Conservation (phyloP, 768 basidiomycete genomes). For the Amanita muscaria region DNA sequence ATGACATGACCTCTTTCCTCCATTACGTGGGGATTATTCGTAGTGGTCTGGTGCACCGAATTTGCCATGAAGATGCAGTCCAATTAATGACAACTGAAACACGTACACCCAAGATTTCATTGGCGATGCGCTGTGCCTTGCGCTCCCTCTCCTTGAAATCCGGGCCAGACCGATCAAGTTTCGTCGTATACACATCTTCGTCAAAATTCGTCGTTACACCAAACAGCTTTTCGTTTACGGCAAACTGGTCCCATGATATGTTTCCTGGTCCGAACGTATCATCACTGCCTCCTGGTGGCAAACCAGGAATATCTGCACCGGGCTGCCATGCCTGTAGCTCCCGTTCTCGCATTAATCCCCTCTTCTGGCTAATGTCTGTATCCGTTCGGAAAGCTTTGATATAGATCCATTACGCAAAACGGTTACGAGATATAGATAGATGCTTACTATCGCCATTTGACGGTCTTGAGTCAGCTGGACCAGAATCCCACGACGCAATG, state of each 20-base stretch:
- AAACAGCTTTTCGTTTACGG: conserved; percentile 86
- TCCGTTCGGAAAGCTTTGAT: conserved; percentile 71
- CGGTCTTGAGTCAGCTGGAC: conserved; percentile 61
- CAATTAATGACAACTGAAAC: conserved; percentile 1
- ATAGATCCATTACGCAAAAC: neutral
- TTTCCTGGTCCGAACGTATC: conserved; percentile 61
- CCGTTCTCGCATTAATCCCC: conserved; percentile 46
- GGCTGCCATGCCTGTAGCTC: conserved; percentile 77
- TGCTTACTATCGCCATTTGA: conserved; percentile 65
- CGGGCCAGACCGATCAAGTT: conserved; percentile 71
- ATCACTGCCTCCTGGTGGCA: conserved; percentile 34
- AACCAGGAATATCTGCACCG: conserved; percentile 24
- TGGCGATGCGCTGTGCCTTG: conserved; percentile 80
- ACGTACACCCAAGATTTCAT: conserved; percentile 82
- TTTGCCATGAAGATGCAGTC: conserved; percentile 8
- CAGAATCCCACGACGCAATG: conserved; percentile 66
- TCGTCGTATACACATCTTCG: conserved; percentile 93
- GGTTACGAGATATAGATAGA: conserved; percentile 1
- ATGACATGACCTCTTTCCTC: conserved; percentile 71
- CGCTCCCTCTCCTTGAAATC: conserved; percentile 87
- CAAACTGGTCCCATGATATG: conserved; percentile 84
- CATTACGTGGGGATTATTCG: conserved; percentile 76
- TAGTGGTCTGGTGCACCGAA: conserved; percentile 33
- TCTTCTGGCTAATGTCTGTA: conserved; percentile 62
- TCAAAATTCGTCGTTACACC: conserved; percentile 88